A percentile compares a stretch with the other conserved stretches of the same genome.
These are phyloP conservation scores for Kodamaea sp. DNA, from an alignment of 1,139 yeast species.

Conservation along the genomic window DNA sequence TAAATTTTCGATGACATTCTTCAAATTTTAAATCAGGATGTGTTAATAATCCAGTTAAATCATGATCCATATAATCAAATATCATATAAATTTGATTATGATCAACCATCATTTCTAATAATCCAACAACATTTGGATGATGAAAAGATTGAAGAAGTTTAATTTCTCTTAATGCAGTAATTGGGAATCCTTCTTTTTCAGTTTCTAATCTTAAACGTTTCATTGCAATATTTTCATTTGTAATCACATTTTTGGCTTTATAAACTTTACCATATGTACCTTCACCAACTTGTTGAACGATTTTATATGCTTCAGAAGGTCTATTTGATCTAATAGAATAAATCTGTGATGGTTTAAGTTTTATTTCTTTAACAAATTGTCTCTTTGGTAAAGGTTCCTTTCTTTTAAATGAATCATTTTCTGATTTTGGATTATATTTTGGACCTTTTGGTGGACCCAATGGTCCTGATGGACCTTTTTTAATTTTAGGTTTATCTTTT, in stretches of 20 bases:
- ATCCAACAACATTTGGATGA: conserved; percentile 76
- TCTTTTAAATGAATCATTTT: neutral
- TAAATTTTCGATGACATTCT: conserved; percentile 68
- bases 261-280: conserved; percentile 51
- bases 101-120: conserved; percentile 89
- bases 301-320: conserved; percentile 30
- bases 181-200: conserved; percentile 94
- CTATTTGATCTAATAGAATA: conserved; percentile 30
- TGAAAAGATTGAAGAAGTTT: conserved; percentile 81
- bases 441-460: neutral
- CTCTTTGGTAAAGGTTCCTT: conserved; percentile 5
- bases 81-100: conserved; percentile 79
- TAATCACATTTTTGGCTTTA: conserved; percentile 62
- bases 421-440: too few species aligned
- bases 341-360: conserved; percentile 24
- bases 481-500: neutral
- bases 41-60: conserved; percentile 79
- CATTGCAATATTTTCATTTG: conserved; percentile 73
- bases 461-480: conserved; percentile 10
- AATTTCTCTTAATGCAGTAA: conserved; percentile 91
- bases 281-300: conserved; percentile 48
- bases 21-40: conserved; percentile 66
- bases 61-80: conserved; percentile 91
- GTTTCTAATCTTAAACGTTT: conserved; percentile 78
- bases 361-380: conserved; percentile 1